Base-by-base conservation (phyloP, 768 basidiomycete genomes). In the Lactarius deliciosus region DNA sequence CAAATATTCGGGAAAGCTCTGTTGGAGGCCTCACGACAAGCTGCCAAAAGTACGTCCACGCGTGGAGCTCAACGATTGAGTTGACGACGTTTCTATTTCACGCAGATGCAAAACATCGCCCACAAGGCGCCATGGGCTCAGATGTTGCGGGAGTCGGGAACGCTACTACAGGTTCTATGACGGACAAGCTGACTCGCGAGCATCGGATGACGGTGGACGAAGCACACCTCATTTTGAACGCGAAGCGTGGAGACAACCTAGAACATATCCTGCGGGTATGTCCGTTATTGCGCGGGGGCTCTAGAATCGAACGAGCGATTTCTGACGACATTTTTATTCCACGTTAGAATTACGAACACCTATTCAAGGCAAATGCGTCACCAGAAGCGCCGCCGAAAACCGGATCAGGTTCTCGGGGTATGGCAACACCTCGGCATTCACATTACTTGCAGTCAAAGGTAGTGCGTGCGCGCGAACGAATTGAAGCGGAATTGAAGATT, bases 361-460 rank as follows among this genome's bases (percentile, higher is more conserved):
- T 98, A 61, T 97, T 98, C 83, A 89, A 91, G 77, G 87, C 87
- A 56, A 99, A 99, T 76, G 82, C 88, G 28, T 89, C 89, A 13
- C 81, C 85, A n/a, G 81, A 86, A 53, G 76, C 82, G 56, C 80
- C 85, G 16, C 73, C 75, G 43, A 75, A 75, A 57, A 64, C 71
- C 8, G 80, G 81, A 65, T 66, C 81, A 47, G 72, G 81, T 16
- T 79, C 82, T 43, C 84, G 81, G 74, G 78, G 77, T 28, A 74
- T 77, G 5, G 70, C 77, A 28, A 79, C 76, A 32, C 81, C 81
- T 25, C 72, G 78, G 43, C 82, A 94, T 74, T 95, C 94, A 41
- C 92, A 95, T 77, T 98, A 98, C 77, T 82, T 98, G 15, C 96
- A 96, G 75, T 96, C 94, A 38, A 99, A 99, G 79, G 93, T 99